phyloP scores from a whole-genome alignment of 768 basidiomycete genomes.

The Rhizopogon sp. region DNA sequence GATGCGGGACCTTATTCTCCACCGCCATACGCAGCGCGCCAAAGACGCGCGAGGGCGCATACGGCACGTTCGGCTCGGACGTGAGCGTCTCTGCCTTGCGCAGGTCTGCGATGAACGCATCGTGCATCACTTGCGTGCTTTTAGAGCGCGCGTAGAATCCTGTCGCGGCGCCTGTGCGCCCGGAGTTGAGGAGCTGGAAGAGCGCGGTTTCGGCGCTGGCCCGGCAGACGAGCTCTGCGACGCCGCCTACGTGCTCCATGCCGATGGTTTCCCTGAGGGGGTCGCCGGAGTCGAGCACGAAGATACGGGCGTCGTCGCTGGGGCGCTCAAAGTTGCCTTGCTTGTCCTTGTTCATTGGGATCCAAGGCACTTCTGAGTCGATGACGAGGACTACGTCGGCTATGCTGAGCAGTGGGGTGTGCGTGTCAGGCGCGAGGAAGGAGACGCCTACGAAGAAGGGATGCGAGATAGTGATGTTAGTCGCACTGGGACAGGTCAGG shows the following conservation, averaged over 20 bases:
- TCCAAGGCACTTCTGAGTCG: slow-evolving; percentile 68
- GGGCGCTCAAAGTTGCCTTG: slow-evolving; percentile 31
- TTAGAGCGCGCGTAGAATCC: slow-evolving; percentile 15
- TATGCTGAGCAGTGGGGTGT: slow-evolving; percentile 40
- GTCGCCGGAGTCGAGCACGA: slow-evolving; percentile 58
- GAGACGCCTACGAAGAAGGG: slow-evolving; percentile 50
- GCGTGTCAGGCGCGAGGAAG: slow-evolving; percentile 40
- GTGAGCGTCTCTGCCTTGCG: slow-evolving; percentile 30
- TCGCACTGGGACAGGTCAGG: slow-evolving; percentile 42
- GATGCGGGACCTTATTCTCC: slow-evolving; percentile 4
- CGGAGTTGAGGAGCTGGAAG: slow-evolving; percentile 36
- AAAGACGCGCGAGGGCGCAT: slow-evolving; percentile 45
- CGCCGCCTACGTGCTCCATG: slow-evolving; percentile 39
- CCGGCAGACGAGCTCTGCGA: slow-evolving; percentile 53
- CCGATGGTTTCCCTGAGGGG: slow-evolving; percentile 49
- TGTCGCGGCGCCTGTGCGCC: slow-evolving; percentile 10
- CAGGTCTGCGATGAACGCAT: slow-evolving; percentile 20
- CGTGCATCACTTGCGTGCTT: slow-evolving; percentile 16
- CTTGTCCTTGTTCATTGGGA: slow-evolving; percentile 39
- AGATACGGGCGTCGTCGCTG: slow-evolving; percentile 39
- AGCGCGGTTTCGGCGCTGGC: slow-evolving; percentile 53
- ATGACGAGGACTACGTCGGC: slow-evolving; percentile 63
- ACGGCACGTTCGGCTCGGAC: slow-evolving; percentile 2
- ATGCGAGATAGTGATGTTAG: slow-evolving; percentile 54
- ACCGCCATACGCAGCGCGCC: slow-evolving; percentile 41